Evolutionary conservation across 805 yeast species (phyloP).

Genomic region (Nakazawaea peltata): DNA sequence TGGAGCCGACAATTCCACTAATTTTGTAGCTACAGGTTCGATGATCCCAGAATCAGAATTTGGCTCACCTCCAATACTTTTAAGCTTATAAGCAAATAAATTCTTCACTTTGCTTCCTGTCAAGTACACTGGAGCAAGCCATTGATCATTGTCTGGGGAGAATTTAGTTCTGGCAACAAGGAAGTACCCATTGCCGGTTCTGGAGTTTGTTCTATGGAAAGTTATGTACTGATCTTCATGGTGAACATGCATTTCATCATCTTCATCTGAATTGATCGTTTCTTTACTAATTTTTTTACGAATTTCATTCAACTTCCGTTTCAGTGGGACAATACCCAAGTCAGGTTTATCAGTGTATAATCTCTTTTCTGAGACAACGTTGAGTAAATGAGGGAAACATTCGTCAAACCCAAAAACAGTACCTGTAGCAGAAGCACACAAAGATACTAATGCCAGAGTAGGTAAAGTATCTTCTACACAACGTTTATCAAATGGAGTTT

Average conservation of each 20-base stretch:
- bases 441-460: conserved; percentile 88
- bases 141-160: conserved; percentile 36
- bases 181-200: conserved; percentile 83
- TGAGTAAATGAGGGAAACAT: conserved; percentile 72
- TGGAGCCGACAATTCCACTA: conserved; percentile 46
- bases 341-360: conserved; percentile 39
- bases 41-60: conserved; percentile 32
- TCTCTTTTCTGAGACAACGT: conserved; percentile 73
- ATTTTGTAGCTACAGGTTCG: conserved; percentile 58
- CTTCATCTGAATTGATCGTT: conserved; percentile 42
- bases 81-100: conserved; percentile 50
- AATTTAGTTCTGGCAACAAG: conserved; percentile 85
- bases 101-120: conserved; percentile 53
- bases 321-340: conserved; percentile 71
- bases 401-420: conserved; percentile 94
- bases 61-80: conserved; percentile 40
- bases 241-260: conserved; percentile 87
- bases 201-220: conserved; percentile 76
- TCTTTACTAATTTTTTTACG: conserved; percentile 49
- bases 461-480: conserved; percentile 93
- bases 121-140: conserved; percentile 47
- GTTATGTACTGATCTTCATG: conserved; percentile 92
- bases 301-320: conserved; percentile 48
- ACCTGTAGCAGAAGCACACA: conserved; percentile 91
- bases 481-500: conserved; percentile 80